Evolutionary conservation across 2,329 filamentous ascomycete species (phyloP), one percentile per base, ranked within the genome.

Genomic region (Epichloe gansuensis): DNA sequence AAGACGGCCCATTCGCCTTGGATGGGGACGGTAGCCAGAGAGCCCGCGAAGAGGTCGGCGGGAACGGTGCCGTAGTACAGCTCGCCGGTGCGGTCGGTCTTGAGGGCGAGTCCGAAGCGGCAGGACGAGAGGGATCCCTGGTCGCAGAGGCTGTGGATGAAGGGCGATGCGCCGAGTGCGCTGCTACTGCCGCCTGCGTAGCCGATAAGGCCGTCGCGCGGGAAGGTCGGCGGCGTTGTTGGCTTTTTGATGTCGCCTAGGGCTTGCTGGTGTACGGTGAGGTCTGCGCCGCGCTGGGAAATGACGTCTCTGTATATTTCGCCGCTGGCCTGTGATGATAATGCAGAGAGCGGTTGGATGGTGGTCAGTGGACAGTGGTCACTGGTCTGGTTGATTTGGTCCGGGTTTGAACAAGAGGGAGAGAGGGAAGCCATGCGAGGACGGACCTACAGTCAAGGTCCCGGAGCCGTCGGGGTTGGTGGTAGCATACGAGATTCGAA

Each of bases 31-130:
- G 12, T 42, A 17, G 43, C 44, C 5, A 51, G 25, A 6, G 25
- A 4, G 12, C 25, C 23, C 23, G 35, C 5, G 38, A 51, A 34
- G 4, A 31, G 11, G 43, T 55, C 51, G 0, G 47, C 54, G 2
- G 53, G 54, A 5, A 58, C 50, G 25, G 55, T 41, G 44, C 58
- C 58, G 43, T 58, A 58, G 54, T 58, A 51, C 12, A 59, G 42
- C 12, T 51, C 48, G 38, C 58, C 58, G 9, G 57, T 59, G 40
- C 51, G 38, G 47, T 59, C 53, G 40, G 57, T 39, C 2, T 50
- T 49, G 21, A 59, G 51, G 12, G 58, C 54, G 17, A 58, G 51
- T 9, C 58, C 58, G 43, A 58, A 57, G 38, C 58, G 58, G 51
- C 58, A 59, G 5, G 54, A 48, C 41, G 55, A 53, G 23, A 59